These are phyloP conservation scores for Pythium coloratum DNA, from an alignment of 352 stramenopile species.

Conservation along the genomic window DNA sequence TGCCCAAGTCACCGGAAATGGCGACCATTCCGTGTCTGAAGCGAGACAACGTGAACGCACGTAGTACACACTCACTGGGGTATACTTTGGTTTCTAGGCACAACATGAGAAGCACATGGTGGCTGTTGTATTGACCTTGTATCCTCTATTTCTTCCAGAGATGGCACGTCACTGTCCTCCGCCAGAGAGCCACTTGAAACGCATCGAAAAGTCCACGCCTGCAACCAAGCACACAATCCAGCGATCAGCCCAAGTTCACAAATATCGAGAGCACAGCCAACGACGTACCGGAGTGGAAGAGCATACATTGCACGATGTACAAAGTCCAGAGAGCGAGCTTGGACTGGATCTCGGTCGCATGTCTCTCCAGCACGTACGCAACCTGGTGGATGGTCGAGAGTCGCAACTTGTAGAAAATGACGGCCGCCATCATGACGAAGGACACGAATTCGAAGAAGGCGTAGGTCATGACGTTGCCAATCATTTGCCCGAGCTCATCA, in stretches of 20 bases:
- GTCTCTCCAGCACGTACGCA: constrained; percentile 35
- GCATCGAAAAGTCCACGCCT: constrained; percentile 19
- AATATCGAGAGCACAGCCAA: neutral
- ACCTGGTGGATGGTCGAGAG: constrained; percentile 33
- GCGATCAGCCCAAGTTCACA: neutral
- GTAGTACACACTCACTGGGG: neutral
- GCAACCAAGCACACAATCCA: neutral
- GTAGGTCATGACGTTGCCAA: constrained; percentile 14
- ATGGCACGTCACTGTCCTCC: neutral
- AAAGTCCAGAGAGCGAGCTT: constrained; percentile 41
- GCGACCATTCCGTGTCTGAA: neutral
- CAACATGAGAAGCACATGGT: neutral
- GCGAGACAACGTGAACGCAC: neutral
- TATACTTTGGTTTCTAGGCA: too few species aligned
- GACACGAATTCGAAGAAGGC: constrained; percentile 15
- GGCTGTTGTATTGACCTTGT: neutral
- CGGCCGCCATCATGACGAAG: constrained; percentile 9
- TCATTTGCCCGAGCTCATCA: constrained; percentile 5
- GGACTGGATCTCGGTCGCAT: constrained; percentile 28
- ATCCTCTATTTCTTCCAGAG: neutral
- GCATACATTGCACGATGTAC: constrained; percentile 39
- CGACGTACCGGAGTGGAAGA: constrained; percentile 29
- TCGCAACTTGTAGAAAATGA: constrained; percentile 11
- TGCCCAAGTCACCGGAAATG: neutral
- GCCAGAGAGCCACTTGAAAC: constrained; percentile 4